Conservation (phyloP, 2,329 filamentous ascomycete genomes). For the Sclerotinia nivalis region DNA sequence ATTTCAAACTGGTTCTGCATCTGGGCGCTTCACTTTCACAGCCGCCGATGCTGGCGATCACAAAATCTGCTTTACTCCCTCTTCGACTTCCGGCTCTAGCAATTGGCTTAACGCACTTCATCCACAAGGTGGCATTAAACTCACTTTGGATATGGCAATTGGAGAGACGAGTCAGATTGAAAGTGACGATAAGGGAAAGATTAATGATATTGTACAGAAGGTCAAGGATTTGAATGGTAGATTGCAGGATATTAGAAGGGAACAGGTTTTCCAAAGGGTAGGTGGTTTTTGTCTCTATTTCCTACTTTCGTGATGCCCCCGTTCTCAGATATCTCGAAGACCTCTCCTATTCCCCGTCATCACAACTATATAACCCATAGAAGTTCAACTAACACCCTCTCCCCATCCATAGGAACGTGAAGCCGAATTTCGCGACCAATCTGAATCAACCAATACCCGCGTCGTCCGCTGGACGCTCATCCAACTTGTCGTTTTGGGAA, state of each 20-base stretch:
- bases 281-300: conserved; percentile 33
- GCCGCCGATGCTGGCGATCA: conserved; percentile 94
- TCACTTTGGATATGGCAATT: conserved; percentile 88
- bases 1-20: conserved; percentile 72
- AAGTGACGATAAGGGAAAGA: conserved; percentile 89
- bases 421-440: conserved; percentile 97
- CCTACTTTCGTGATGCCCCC: too few species aligned
- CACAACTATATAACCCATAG: too few species aligned
- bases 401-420: conserved; percentile 74
- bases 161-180: conserved; percentile 94
- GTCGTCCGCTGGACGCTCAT: conserved; percentile 94
- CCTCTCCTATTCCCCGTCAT: not conserved
- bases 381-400: conserved; percentile 1
- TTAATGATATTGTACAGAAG: conserved; percentile 83
- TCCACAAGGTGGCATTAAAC: conserved; percentile 74
- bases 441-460: conserved; percentile 85
- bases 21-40: conserved; percentile 92
- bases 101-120: conserved; percentile 70
- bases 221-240: conserved; percentile 87
- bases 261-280: conserved; percentile 96
- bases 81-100: conserved; percentile 66
- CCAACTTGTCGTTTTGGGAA: conserved; percentile 78
- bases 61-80: conserved; percentile 89
- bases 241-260: conserved; percentile 82
- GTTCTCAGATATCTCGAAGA: not conserved